Base-by-base conservation (phyloP, 257 asterid species). In the Coffea canephora region DNA sequence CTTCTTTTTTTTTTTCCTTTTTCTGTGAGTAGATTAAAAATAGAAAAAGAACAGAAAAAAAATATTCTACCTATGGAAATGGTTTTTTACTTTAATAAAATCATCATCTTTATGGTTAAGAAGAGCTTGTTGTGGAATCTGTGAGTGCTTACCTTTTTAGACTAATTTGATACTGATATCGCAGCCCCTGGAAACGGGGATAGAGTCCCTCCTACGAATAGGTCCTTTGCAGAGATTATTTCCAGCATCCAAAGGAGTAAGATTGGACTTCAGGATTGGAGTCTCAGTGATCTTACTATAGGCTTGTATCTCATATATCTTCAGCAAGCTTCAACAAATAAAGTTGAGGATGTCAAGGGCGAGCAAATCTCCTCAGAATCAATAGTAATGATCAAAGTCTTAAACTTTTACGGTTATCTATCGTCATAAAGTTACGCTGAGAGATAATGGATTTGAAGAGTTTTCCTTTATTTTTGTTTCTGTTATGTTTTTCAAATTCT, bases 201-300 rank as follows among this genome's bases (percentile, higher is more conserved):
- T 78, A 88, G 84, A 83, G 87, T 80, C 16, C 96, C 96, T 71
- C 97, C 97, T 48, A 85, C 85, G 55, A 89, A 87, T 83, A 87
- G 91, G 82, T 90, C 95, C 34, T 84, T 91, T 77, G 83, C 93
- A 3, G 98, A 96, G 83, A 94, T 96, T 50, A 88, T 87, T 86
- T 81, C 98, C 45, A 88, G 96, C 84, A 86, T 96, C 78, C 99
- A 94, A 61, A 86, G 91, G 88, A 96, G 97, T 85, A 92, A 89
- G 88, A 91, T 89, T 83, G 98, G 99, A 73, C 75, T 96, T 78
- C 94, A 94, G 84, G 97, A 92, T 83, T 96, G 99, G 99, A 94
- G 92, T 89, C 86, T 96, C 52, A 88, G 97, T 82, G 98, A 96
- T 87, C 94, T 96, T 77, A 96, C 99, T 3, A 71, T 91, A 77